Conservation (phyloP, 495 filamentous ascomycete species). For the Tuber microsphaerosporum region DNA sequence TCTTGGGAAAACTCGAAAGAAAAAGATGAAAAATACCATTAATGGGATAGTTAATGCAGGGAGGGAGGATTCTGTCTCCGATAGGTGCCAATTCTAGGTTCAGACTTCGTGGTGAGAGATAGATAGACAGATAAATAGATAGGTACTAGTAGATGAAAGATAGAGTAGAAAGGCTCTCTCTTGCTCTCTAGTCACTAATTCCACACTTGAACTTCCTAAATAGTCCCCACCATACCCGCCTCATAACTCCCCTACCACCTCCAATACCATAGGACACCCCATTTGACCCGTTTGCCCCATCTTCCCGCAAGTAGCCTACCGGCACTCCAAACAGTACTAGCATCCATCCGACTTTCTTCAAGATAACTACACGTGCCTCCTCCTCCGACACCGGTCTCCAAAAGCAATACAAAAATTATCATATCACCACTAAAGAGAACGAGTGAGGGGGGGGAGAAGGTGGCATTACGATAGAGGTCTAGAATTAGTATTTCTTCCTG, state of each 20-base stretch:
- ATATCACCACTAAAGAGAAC: neutral
- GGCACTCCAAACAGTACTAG: neutral
- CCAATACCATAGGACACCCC: neutral
- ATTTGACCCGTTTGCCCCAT: neutral
- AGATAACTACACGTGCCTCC: neutral
- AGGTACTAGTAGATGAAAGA: neutral
- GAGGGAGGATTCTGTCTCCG: neutral
- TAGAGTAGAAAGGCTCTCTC: neutral
- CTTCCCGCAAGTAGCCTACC: neutral
- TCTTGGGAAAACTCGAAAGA: neutral
- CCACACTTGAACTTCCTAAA: neutral
- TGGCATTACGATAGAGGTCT: neutral
- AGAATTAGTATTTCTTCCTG: neutral
- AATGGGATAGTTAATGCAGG: neutral
- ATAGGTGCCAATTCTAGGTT: neutral
- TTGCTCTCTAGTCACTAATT: neutral
- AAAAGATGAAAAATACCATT: neutral
- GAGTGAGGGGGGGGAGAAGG: neutral
- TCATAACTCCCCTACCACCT: neutral
- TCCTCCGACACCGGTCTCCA: neutral
- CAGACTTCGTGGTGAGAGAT: neutral
- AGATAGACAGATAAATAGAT: neutral
- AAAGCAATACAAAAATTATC: neutral
- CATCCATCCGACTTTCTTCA: neutral
- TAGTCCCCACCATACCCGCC: neutral